phyloP scores from a whole-genome alignment of 495 filamentous ascomycete species.

The Aspergillus sclerotioniger region DNA sequence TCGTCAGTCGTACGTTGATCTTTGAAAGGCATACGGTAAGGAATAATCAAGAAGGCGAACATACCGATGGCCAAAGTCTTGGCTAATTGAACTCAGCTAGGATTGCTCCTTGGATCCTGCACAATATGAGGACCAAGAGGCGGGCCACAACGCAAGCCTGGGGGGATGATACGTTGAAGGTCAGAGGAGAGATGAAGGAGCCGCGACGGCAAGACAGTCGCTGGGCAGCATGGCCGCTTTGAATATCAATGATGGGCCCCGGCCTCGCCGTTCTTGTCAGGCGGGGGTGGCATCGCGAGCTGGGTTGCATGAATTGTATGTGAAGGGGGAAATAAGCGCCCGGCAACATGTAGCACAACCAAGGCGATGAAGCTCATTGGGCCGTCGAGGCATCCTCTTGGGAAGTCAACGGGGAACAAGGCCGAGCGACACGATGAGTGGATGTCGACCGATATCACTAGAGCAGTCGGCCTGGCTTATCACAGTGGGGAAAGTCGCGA shows the following conservation, averaged over 20 bases:
- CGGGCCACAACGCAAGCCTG: constrained; percentile 28
- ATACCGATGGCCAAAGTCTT: background rate
- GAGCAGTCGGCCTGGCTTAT: constrained; percentile 37
- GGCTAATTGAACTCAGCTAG: background rate
- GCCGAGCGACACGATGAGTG: constrained; percentile 24
- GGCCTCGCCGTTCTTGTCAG: constrained; percentile 5
- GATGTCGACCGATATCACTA: constrained; percentile 16
- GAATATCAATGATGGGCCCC: constrained; percentile 37
- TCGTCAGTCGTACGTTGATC: no score
- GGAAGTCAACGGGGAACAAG: constrained; percentile 9
- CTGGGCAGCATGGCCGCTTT: constrained; percentile 24
- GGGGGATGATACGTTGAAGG: constrained; percentile 13
- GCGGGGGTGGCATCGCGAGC: constrained; percentile 4
- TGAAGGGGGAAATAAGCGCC: constrained; percentile 33
- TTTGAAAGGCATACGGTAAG: background rate
- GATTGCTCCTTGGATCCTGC: constrained; percentile 28
- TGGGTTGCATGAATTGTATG: constrained; percentile 13
- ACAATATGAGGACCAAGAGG: constrained; percentile 24
- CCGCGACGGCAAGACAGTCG: constrained; percentile 11
- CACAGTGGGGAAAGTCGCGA: constrained; percentile 30
- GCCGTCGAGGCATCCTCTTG: constrained; percentile 13
- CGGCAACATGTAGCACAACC: constrained; percentile 22
- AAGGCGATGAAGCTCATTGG: constrained; percentile 31
- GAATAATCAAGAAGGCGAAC: background rate
- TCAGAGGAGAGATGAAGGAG: constrained; percentile 13